phyloP scores from a whole-genome alignment of 805 yeast genomes.

The Lipomyces starkeyi region DNA sequence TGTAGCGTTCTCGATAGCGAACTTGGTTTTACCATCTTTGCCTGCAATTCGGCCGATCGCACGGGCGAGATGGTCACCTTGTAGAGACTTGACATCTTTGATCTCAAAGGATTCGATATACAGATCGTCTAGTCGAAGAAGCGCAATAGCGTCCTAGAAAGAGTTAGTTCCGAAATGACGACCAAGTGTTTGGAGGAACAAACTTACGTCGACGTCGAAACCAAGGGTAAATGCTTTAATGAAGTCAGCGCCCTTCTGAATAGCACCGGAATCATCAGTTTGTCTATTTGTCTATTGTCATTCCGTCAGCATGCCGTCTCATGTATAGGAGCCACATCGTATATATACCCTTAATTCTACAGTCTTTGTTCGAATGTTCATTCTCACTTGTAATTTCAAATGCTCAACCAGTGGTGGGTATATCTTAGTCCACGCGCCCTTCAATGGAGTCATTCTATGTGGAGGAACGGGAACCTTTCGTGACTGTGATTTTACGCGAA shows the following conservation, averaged over 20 bases:
- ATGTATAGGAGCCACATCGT: neutral
- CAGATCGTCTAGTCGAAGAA: slow-evolving; percentile 90
- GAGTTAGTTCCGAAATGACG: neutral
- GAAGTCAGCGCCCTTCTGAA: slow-evolving; percentile 98
- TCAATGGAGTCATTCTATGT: slow-evolving; percentile 94
- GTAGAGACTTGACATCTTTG: slow-evolving; percentile 93
- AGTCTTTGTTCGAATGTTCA: slow-evolving; percentile 86
- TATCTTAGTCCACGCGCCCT: slow-evolving; percentile 88
- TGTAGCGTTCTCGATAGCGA: slow-evolving; percentile 98
- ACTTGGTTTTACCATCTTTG: slow-evolving; percentile 98
- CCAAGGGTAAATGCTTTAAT: slow-evolving; percentile 95
- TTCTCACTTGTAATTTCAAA: slow-evolving; percentile 90
- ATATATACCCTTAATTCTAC: slow-evolving; percentile 62
- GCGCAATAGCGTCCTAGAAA: slow-evolving; percentile 79
- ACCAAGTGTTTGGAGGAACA: neutral
- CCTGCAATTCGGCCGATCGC: slow-evolving; percentile 99
- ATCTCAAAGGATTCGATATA: slow-evolving; percentile 97
- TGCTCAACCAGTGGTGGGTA: slow-evolving; percentile 97
- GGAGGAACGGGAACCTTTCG: slow-evolving; percentile 95
- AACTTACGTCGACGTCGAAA: slow-evolving; percentile 77
- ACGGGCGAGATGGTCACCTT: slow-evolving; percentile 96
- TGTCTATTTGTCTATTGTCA: slow-evolving; percentile 70
- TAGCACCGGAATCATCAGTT: slow-evolving; percentile 90
- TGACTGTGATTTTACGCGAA: slow-evolving; percentile 72
- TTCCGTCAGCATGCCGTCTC: neutral